These are phyloP conservation scores for Sporisorium graminicola DNA, from an alignment of 1,284 basidiomycete genomes.

Conservation along the genomic window DNA sequence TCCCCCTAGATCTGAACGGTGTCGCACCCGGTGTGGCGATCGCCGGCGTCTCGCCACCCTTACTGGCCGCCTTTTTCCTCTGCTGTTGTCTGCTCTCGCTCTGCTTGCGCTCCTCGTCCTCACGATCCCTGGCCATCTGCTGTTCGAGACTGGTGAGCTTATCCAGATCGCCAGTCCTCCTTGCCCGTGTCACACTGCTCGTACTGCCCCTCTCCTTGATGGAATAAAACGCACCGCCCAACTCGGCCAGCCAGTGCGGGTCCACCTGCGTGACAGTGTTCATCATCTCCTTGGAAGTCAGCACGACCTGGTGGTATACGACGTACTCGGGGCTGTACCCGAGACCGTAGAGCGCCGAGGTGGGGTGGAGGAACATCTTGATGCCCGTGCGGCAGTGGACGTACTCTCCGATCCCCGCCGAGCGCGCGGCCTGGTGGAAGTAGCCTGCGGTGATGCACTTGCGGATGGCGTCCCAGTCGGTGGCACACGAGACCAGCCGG, in stretches of 20 bases:
- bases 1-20: slow-evolving; percentile 22
- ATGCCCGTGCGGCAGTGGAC: slow-evolving; percentile 95
- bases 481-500: slow-evolving; percentile 87
- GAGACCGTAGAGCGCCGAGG: slow-evolving; percentile 93
- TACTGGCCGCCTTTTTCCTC: slow-evolving; percentile 13
- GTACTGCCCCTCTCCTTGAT: slow-evolving; percentile 84
- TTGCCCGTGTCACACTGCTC: slow-evolving; percentile 75
- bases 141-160: slow-evolving; percentile 85
- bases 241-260: slow-evolving; percentile 69
- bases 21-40: slow-evolving; percentile 47
- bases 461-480: slow-evolving; percentile 94
- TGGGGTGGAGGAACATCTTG: slow-evolving; percentile 89
- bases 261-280: slow-evolving; percentile 68
- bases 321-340: slow-evolving; percentile 97
- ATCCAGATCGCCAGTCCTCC: slow-evolving; percentile 83
- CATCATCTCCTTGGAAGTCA: slow-evolving; percentile 62
- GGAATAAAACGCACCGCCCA: slow-evolving; percentile 89
- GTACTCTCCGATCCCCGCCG: slow-evolving; percentile 98
- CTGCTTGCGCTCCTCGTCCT: slow-evolving; percentile 17
- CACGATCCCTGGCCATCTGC: slow-evolving; percentile 62
- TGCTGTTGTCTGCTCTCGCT: slow-evolving; percentile 18
- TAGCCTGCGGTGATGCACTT: slow-evolving; percentile 98
- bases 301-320: slow-evolving; percentile 85
- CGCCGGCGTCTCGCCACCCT: slow-evolving; percentile 20
- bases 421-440: slow-evolving; percentile 97